A percentile compares a stretch with the other conserved stretches of the same genome.
Evolutionary conservation across 2,329 filamentous ascomycete species (phyloP).

Genomic region (Sporothrix mexicana): DNA sequence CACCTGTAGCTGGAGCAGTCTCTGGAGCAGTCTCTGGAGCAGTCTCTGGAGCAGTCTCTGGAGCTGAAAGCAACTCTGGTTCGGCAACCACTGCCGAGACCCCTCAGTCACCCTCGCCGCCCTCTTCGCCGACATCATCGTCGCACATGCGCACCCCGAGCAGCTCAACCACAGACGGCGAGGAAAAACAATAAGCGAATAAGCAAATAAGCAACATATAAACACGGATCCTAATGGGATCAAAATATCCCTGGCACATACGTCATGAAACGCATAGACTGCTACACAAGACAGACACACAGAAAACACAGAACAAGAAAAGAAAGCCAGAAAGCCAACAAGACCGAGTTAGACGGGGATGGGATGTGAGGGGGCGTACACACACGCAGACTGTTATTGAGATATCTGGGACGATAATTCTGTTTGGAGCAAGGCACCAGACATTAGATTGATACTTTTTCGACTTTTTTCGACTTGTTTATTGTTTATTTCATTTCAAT

Average conservation of each 20-base stretch:
- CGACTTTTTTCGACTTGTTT: no score
- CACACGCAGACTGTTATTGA: not conserved
- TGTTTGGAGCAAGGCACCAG: no score
- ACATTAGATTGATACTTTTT: no score
- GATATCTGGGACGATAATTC: not conserved
- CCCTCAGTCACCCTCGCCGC: not conserved
- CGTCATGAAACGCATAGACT: not conserved
- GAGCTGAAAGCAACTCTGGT: not conserved
- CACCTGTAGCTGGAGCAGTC: no score
- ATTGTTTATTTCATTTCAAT: not conserved
- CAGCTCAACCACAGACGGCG: conserved; percentile 21
- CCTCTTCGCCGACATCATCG: conserved; percentile 15
- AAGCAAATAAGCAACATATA: no score
- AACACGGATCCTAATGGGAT: no score
- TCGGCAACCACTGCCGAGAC: not conserved
- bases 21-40: no score
- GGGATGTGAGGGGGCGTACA: not conserved
- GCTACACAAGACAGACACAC: not conserved
- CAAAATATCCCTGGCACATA: no score
- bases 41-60: no score
- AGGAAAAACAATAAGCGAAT: not conserved
- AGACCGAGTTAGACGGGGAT: not conserved
- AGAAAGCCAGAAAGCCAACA: no score
- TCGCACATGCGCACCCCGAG: conserved; percentile 30
- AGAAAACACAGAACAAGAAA: not conserved